These are phyloP conservation scores for Talaromyces sp. DNA, from an alignment of 2,329 filamentous ascomycete species.

Conservation along the genomic window DNA sequence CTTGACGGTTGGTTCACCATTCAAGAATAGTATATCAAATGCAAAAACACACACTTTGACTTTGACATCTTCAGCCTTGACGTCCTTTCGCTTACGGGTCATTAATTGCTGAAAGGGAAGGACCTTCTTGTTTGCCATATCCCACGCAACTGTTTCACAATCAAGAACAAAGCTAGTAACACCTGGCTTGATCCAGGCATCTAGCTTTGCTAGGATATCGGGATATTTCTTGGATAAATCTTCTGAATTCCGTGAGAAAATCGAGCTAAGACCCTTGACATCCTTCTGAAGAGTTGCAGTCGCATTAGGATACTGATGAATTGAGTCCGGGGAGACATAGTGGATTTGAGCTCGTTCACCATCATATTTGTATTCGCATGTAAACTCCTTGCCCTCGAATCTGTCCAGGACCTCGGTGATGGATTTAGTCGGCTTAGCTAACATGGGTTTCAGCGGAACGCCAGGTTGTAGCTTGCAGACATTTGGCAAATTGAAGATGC, in stretches of 20 bases:
- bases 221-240: slow-evolving; percentile 97
- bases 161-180: slow-evolving; percentile 97
- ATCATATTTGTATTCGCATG: slow-evolving; percentile 98
- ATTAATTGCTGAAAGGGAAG: slow-evolving; percentile 96
- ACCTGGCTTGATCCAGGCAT: slow-evolving; percentile 80
- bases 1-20: slow-evolving; percentile 82
- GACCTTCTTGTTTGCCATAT: slow-evolving; percentile 89
- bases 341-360: slow-evolving; percentile 98
- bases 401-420: slow-evolving; percentile 96
- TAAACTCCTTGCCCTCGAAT: slow-evolving; percentile 92
- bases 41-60: slow-evolving; percentile 97
- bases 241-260: slow-evolving; percentile 96
- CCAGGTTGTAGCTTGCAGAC: slow-evolving; percentile 89
- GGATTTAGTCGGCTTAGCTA: slow-evolving; percentile 96
- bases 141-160: slow-evolving; percentile 97
- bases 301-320: slow-evolving; percentile 62
- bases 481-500: slow-evolving; percentile 74
- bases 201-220: slow-evolving; percentile 82
- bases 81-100: slow-evolving; percentile 96
- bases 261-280: slow-evolving; percentile 70
- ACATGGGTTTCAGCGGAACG: slow-evolving; percentile 94
- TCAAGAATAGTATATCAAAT: slow-evolving; percentile 89
- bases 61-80: slow-evolving; percentile 90
- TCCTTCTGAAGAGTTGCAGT: slow-evolving; percentile 60
- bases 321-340: slow-evolving; percentile 78